Evolutionary conservation across 2,329 filamentous ascomycete species (phyloP).

Genomic region (Colletotrichum sp.): DNA sequence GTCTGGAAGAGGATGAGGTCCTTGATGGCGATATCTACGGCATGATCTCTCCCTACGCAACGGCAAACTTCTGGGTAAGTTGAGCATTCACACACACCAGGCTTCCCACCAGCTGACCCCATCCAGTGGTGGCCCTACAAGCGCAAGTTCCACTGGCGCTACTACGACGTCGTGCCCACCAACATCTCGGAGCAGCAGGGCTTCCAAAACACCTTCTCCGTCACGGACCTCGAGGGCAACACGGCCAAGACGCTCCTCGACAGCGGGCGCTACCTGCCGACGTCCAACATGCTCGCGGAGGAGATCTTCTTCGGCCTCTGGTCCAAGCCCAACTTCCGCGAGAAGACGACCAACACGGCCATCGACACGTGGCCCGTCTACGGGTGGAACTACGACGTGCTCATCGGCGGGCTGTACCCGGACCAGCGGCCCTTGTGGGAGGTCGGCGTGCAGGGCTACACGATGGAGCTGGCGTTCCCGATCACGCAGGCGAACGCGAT

Average conservation of each 20-base stretch:
- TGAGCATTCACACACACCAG: too few relatives aligned
- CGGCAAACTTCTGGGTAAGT: constrained; percentile 55
- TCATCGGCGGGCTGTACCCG: constrained; percentile 56
- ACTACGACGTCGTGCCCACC: constrained; percentile 52
- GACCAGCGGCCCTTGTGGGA: constrained; percentile 55
- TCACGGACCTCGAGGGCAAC: constrained; percentile 47
- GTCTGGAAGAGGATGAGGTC: constrained; percentile 51
- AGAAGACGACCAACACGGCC: constrained; percentile 50
- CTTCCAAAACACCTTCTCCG: constrained; percentile 58
- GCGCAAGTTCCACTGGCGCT: constrained; percentile 56
- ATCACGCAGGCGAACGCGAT: constrained; percentile 54
- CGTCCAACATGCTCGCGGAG: constrained; percentile 54
- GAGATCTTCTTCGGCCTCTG: constrained; percentile 54
- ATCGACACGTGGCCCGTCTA: constrained; percentile 54
- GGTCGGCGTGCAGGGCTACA: constrained; percentile 50
- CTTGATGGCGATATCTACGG: constrained; percentile 54
- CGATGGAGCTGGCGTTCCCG: constrained; percentile 57
- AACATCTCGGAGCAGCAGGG: constrained; percentile 47
- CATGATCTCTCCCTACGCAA: constrained; percentile 54
- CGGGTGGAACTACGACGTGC: constrained; percentile 58
- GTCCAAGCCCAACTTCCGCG: constrained; percentile 57
- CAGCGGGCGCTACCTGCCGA: constrained; percentile 48
- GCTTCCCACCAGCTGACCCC: neutral
- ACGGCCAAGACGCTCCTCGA: constrained; percentile 48
- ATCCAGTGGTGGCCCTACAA: constrained; percentile 56